Evolutionary conservation across 176 grass and related monocot genomes (phyloP).

Genomic region (Aechmea fasciata): DNA sequence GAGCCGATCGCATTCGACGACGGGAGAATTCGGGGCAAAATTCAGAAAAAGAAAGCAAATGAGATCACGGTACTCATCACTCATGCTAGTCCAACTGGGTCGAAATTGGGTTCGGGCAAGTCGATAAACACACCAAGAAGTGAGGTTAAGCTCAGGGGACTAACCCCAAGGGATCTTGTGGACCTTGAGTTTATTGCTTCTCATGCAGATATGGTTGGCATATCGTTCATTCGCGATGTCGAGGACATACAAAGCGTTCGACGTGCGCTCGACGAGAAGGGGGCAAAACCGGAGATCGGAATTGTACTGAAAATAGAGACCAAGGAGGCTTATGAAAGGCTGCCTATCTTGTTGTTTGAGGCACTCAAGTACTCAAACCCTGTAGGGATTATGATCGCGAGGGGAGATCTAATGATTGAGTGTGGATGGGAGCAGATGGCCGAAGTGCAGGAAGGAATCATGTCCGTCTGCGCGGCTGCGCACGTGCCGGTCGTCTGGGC

Average conservation of each 20-base stretch:
- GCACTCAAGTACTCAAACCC: constrained; percentile 11
- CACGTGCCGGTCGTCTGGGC: constrained; percentile 19
- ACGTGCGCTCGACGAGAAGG: constrained; percentile 9
- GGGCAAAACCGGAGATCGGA: background rate
- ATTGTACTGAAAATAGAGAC: constrained; percentile 17
- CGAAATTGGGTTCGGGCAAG: constrained; percentile 16
- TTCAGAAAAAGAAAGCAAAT: constrained; percentile 1
- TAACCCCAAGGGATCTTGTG: constrained; percentile 11
- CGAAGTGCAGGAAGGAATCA: constrained; percentile 9
- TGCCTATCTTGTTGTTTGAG: constrained; percentile 13
- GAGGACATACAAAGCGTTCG: constrained; percentile 6
- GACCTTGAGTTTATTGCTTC: constrained; percentile 19
- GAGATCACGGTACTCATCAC: constrained; percentile 9
- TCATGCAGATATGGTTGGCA: constrained; percentile 18
- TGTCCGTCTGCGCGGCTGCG: constrained; percentile 7
- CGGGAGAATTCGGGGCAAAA: constrained; percentile 16
- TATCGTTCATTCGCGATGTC: constrained; percentile 17
- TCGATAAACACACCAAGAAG: constrained; percentile 21
- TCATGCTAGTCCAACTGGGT: constrained; percentile 15
- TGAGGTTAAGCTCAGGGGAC: constrained; percentile 5
- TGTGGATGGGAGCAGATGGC: constrained; percentile 20
- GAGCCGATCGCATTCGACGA: constrained; percentile 22
- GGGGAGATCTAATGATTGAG: constrained; percentile 20
- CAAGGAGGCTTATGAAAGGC: background rate
- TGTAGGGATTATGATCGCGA: constrained; percentile 14